These are phyloP conservation scores for Diversispora epigaea DNA, from an alignment of 192 early-diverging fungal species.

Conservation along the genomic window DNA sequence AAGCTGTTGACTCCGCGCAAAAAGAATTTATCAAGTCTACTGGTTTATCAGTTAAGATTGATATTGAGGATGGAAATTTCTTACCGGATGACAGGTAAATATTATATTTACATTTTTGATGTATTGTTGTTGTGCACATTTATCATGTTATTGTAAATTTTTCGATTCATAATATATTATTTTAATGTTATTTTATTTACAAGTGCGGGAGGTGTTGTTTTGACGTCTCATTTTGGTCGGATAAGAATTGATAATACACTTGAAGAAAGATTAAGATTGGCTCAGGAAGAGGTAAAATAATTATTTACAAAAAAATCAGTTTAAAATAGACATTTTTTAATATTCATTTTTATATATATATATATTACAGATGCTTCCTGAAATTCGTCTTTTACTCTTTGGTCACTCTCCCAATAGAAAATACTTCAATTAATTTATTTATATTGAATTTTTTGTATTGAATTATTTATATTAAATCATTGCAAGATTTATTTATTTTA, in stretches of 20 bases:
- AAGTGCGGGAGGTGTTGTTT: conserved; percentile 87
- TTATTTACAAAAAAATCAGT: not conserved
- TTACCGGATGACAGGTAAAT: conserved; percentile 66
- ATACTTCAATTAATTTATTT: conserved; percentile 77
- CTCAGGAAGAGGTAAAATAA: conserved; percentile 67
- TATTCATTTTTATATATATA: conserved; percentile 9
- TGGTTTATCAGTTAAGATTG: conserved; percentile 46
- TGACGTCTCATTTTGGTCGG: conserved; percentile 71
- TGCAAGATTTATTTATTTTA: too few species aligned
- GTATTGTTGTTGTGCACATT: too few species aligned
- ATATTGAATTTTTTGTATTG: too few species aligned
- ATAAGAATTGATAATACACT: conserved; percentile 89
- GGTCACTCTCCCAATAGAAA: conserved; percentile 87
- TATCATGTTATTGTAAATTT: too few species aligned
- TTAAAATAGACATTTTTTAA: not conserved
- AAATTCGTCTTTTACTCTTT: conserved; percentile 86
- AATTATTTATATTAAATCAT: too few species aligned
- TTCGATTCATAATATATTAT: too few species aligned
- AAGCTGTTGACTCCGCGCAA: conserved; percentile 52
- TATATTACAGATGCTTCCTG: conserved; percentile 81
- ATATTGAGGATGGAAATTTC: conserved; percentile 58
- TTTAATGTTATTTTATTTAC: too few species aligned
- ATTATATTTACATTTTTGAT: not conserved
- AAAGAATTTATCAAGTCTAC: conserved; percentile 60
- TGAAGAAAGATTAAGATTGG: conserved; percentile 82